phyloP scores from a whole-genome alignment of 1,284 basidiomycete genomes.

The Puccinia coronata region DNA sequence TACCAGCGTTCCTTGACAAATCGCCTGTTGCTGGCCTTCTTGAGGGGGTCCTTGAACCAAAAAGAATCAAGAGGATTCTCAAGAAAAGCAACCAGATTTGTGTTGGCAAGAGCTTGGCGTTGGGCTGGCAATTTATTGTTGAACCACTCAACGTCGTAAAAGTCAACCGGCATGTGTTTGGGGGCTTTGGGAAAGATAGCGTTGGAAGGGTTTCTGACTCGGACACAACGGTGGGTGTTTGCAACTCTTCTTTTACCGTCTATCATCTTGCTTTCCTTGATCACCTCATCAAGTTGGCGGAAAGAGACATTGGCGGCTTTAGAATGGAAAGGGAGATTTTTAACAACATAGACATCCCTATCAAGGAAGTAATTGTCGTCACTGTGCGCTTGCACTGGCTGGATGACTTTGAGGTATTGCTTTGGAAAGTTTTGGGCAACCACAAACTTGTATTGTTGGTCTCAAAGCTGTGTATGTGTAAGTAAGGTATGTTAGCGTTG shows the following conservation, averaged over 20 bases:
- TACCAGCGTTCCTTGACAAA: neutral
- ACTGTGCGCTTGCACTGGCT: neutral
- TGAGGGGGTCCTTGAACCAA: neutral
- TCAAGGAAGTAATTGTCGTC: neutral
- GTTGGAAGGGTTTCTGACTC: neutral
- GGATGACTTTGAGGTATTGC: neutral
- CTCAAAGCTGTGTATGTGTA: neutral
- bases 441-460: neutral
- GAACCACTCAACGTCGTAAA: slow-evolving; percentile 8
- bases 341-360: slow-evolving; percentile 11
- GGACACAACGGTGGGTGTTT: neutral
- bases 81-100: neutral
- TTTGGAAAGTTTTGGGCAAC: neutral
- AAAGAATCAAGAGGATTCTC: neutral
- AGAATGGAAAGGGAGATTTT: neutral
- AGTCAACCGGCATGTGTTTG: neutral
- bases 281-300: neutral
- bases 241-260: neutral
- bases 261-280: neutral
- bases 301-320: neutral
- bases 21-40: neutral
- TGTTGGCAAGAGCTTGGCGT: neutral
- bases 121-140: slow-evolving; percentile 9
- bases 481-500: too few species aligned
- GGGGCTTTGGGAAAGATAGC: slow-evolving; percentile 12